Base-by-base conservation (phyloP, 345 rosid genomes). In the Melaleuca alternifolia region DNA sequence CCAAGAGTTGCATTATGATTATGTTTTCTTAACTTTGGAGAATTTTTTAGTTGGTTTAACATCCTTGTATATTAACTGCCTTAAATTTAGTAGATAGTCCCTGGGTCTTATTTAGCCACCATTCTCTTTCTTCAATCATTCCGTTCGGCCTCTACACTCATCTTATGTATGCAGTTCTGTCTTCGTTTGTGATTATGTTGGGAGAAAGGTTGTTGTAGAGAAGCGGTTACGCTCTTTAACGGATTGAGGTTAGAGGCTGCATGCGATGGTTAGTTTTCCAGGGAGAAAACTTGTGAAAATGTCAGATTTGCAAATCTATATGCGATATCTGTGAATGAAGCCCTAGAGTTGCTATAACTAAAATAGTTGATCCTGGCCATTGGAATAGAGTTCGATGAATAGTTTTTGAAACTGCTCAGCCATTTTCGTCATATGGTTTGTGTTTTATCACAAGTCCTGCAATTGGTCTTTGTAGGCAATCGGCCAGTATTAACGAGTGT, bases 401-500 rank as follows among this genome's bases (percentile, higher is more conserved):
- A 41, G 41, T 41, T 41, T 2, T 41, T 41, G 41, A 41, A 41
- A 2, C 41, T 41, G 41, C 41, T 41, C 41, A 41, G 41, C 41
- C 41, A 41, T 41, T 41, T 41, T 41, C 41, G 3, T 41, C 4
- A 41, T 41, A 41, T 41, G 41, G 41, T 41, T 41, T 41, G 9
- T 41, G 33, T 20, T 30, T 30, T 33, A 26, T 84, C 3, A 53
- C 59, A 26, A 24, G 12, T 46, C 85, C 24, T 9, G 56, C 46
- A 82, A 26, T 61, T 82, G 21, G 16, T 86, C 83, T 86, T 13
- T 89, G 87, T 90, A 97, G 99, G 94, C 99, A 95, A 95, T 96
- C 87, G 99, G 99, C 86, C 99, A 97, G 85, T 95, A 99, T 54
- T 97, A 99, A 83, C 90, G 99, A 87, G 99, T 96, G 41, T 94